Conservation (phyloP, 2,329 filamentous ascomycete genomes). For the Alternaria incomplexa region DNA sequence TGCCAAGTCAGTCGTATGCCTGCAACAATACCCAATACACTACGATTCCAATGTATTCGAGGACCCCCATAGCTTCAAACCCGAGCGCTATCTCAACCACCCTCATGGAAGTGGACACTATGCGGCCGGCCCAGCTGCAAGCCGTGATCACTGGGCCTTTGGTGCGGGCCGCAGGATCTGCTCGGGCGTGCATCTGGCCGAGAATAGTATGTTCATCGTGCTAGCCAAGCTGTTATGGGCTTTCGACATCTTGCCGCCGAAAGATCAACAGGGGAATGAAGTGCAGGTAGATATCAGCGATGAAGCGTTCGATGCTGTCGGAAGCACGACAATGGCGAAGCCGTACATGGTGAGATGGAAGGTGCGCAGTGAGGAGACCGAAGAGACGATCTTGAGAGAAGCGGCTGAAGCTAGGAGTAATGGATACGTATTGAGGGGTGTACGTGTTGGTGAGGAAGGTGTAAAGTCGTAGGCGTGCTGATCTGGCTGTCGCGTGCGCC, state of each 20-base stretch:
- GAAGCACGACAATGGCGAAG: slow-evolving; percentile 42
- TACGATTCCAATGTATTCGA: slow-evolving; percentile 47
- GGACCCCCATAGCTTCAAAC: slow-evolving; percentile 50
- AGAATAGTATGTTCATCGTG: slow-evolving; percentile 51
- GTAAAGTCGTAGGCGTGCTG: slow-evolving; percentile 15
- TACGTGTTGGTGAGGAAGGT: slow-evolving; percentile 37
- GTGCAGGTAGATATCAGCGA: slow-evolving; percentile 45
- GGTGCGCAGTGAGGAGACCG: slow-evolving; percentile 28
- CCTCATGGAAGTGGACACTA: slow-evolving; percentile 38
- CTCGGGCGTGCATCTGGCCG: slow-evolving; percentile 52
- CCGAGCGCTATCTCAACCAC: slow-evolving; percentile 52
- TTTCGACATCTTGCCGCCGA: slow-evolving; percentile 52
- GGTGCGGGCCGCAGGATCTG: slow-evolving; percentile 55
- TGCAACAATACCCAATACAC: slow-evolving; percentile 40
- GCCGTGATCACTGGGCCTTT: slow-evolving; percentile 47
- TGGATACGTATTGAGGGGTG: slow-evolving; percentile 42
- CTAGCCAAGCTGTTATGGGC: slow-evolving; percentile 56
- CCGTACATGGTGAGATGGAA: slow-evolving; percentile 35
- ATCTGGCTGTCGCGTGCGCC: background rate
- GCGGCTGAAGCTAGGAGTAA: slow-evolving; percentile 34
- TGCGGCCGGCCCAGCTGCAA: slow-evolving; percentile 40
- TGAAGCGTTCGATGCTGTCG: slow-evolving; percentile 38
- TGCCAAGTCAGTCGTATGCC: slow-evolving; percentile 45
- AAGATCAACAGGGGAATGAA: slow-evolving; percentile 46
- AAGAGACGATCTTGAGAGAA: slow-evolving; percentile 30